Evolutionary conservation across 208 protist genomes (phyloP).

Genomic region (Leishmania amazonensis): DNA sequence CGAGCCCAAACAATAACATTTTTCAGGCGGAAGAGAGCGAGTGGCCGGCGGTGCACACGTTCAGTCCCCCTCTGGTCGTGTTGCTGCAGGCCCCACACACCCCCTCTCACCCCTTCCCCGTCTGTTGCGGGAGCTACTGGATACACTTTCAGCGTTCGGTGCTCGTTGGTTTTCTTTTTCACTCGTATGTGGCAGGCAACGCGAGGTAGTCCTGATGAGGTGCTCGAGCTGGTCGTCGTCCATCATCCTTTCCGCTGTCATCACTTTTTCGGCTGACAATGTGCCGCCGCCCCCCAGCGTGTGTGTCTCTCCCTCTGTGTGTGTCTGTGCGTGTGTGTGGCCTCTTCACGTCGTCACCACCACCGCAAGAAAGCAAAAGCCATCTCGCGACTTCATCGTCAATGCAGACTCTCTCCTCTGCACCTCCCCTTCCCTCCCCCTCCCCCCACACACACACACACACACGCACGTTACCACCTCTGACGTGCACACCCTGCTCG

Average conservation of each 20-base stretch:
- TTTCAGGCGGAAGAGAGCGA: neutral
- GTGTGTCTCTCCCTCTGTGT: too few species aligned
- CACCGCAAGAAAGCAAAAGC: neutral
- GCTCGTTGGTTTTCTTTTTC: neutral
- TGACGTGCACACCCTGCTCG: neutral
- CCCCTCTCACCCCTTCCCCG: too few species aligned
- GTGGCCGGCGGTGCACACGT: neutral
- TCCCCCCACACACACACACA: conserved; percentile 1
- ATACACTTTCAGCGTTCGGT: neutral
- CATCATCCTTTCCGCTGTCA: neutral
- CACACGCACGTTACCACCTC: neutral
- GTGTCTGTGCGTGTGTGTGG: neutral
- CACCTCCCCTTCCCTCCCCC: neutral
- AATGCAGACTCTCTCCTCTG: neutral
- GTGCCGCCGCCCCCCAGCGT: too few species aligned
- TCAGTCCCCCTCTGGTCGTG: neutral
- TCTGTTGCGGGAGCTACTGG: neutral
- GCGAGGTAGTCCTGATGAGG: neutral
- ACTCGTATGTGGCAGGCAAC: neutral
- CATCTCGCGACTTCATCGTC: neutral
- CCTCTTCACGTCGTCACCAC: neutral
- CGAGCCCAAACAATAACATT: neutral
- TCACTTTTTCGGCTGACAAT: neutral
- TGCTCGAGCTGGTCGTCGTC: neutral
- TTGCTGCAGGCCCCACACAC: neutral